Percentiles rank a stretch among this genome's conserved stretches.
These are phyloP conservation scores for Fusarium abutilonis DNA, from an alignment of 2,329 filamentous ascomycete genomes.

Conservation along the genomic window DNA sequence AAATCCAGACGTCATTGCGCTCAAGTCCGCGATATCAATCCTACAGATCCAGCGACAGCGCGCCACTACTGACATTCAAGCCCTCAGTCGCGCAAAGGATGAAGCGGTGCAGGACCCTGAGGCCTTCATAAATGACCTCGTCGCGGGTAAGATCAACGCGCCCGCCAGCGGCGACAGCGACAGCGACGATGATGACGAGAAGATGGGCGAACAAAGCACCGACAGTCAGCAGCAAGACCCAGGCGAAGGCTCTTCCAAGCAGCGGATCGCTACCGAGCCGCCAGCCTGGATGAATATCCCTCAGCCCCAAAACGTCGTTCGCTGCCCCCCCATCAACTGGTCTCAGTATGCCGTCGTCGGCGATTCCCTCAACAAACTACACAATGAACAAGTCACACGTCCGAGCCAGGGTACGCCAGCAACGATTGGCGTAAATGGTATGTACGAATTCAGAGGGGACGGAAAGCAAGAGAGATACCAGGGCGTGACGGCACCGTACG, in stretches of 20 bases:
- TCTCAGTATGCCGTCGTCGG: conserved; percentile 92
- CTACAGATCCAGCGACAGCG: conserved; percentile 86
- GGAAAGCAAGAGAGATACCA: conserved; percentile 57
- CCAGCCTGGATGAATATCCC: conserved; percentile 73
- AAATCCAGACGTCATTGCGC: conserved; percentile 88
- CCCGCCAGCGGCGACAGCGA: conserved; percentile 45
- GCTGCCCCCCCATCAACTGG: conserved; percentile 94
- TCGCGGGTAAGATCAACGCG: conserved; percentile 65
- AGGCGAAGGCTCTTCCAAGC: conserved; percentile 37
- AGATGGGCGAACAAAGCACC: conserved; percentile 42
- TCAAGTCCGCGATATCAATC: conserved; percentile 85
- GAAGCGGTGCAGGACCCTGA: conserved; percentile 76
- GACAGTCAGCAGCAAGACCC: conserved; percentile 45
- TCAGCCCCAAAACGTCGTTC: conserved; percentile 80
- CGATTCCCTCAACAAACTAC: conserved; percentile 79
- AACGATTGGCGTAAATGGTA: conserved; percentile 54
- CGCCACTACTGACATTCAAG: conserved; percentile 77
- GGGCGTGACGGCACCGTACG: conserved; percentile 67
- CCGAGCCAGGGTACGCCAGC: conserved; percentile 68
- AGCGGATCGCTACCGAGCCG: conserved; percentile 40
- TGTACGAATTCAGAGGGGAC: conserved; percentile 61
- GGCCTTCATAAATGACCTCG: conserved; percentile 75
- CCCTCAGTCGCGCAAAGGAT: conserved; percentile 74
- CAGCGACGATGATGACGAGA: conserved; percentile 45
- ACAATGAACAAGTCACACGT: conserved; percentile 77